Percentiles rank a stretch among this genome's conserved stretches.
Conservation (phyloP, 345 rosid genomes). For the Pugionium cornutum region DNA sequence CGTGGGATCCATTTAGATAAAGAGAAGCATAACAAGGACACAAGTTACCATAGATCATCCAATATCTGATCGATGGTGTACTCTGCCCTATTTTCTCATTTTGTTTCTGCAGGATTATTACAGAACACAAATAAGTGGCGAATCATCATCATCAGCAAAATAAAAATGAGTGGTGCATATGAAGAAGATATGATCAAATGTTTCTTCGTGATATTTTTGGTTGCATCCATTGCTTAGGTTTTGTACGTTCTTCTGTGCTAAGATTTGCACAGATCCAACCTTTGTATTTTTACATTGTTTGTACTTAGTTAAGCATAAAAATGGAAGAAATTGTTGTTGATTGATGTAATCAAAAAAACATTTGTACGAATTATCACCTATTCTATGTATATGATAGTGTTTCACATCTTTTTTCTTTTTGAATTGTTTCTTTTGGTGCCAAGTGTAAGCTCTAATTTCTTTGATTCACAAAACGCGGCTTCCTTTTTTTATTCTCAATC, state of each 20-base stretch:
- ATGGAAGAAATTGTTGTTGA: conserved; percentile 27
- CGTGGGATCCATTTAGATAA: conserved; percentile 14
- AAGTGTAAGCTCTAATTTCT: conserved; percentile 25
- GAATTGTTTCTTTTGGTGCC: background rate
- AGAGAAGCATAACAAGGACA: conserved; percentile 27
- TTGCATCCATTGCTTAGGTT: conserved; percentile 28
- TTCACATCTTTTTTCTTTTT: conserved; percentile 1
- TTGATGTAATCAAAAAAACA: conserved; percentile 30
- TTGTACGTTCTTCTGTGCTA: conserved; percentile 30
- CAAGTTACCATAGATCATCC: conserved; percentile 31
- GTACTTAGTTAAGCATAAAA: conserved; percentile 30
- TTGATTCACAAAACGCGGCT: background rate
- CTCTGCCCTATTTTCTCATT: conserved; percentile 19
- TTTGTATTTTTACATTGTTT: conserved; percentile 41
- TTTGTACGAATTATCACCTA: conserved; percentile 8
- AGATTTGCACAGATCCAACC: conserved; percentile 30
- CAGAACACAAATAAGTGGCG: conserved; percentile 39
- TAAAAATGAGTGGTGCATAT: conserved; percentile 21
- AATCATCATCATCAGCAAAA: background rate
- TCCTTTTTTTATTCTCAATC: background rate
- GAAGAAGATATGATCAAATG: conserved; percentile 36
- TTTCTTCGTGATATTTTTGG: conserved; percentile 32
- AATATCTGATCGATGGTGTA: conserved; percentile 32
- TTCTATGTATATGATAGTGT: conserved; percentile 31
- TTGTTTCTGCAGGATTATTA: conserved; percentile 36